phyloP scores from a whole-genome alignment of 306 rosid species.

The Mimosa bimucronata region DNA sequence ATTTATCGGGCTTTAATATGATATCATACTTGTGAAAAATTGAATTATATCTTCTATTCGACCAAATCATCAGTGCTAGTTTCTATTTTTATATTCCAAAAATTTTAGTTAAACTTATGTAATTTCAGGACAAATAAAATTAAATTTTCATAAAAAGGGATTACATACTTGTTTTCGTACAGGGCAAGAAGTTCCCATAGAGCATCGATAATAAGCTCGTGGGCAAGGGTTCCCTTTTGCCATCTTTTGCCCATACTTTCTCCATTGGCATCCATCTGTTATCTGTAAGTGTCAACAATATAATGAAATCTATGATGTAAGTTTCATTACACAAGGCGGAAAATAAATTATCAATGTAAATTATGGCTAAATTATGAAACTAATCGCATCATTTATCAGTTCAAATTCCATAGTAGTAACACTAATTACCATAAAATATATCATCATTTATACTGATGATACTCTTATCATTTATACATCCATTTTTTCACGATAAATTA shows the following conservation, averaged over 20 bases:
- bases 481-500: too few species aligned
- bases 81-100: background rate
- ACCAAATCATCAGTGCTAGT: background rate
- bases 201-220: conserved; percentile 72
- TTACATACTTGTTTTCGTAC: conserved; percentile 63
- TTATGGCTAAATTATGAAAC: background rate
- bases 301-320: background rate
- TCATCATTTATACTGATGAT: background rate
- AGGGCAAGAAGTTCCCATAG: conserved; percentile 60
- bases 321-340: background rate
- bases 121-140: background rate
- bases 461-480: background rate
- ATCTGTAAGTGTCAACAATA: conserved; percentile 33
- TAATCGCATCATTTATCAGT: background rate
- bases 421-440: background rate
- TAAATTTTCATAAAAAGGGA: background rate
- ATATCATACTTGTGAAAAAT: too few species aligned
- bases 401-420: background rate
- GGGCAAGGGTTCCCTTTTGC: conserved; percentile 79
- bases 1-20: too few species aligned
- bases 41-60: too few species aligned
- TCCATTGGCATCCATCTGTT: conserved; percentile 79
- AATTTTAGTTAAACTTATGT: background rate
- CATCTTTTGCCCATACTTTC: conserved; percentile 77
- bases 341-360: background rate